Evolutionary conservation across 768 basidiomycete species (phyloP), one percentile per base, ranked within the genome.

Genomic region (Hysterangium stoloniferum): DNA sequence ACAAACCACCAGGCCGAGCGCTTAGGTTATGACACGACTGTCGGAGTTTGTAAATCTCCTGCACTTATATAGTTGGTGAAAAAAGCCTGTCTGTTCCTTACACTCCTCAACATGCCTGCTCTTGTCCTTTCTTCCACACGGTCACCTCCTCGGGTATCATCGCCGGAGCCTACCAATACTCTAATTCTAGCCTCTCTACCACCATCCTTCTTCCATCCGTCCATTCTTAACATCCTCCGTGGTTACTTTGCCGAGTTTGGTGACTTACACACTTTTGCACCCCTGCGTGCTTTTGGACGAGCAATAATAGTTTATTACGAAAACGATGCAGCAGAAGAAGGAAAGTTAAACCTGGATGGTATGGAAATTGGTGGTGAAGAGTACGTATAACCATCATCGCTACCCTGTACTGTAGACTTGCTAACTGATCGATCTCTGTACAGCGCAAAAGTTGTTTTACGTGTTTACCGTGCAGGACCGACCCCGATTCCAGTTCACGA

Each of bases 241-340:
- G 66, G 72, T 19, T 84, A 94, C 61, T 97, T 98, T 62, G 71
- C 70, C 3, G 61, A 72, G 2, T 93, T 84, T 57, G 95, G 96
- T 15, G 68, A 74, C 22, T 80, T 99, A n/a, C 82, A 86, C 59
- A 77, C 84, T 58, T 99, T 94, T 93, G 89, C 86, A 1, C 91
- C 92, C 3, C 66, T 98, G 4, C 78, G 76, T 17, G 82, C 80
- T 5, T 91, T 97, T 59, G 77, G 80, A 1, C 76, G 94, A 25
- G 83, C 92, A 28, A 78, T 97, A 50, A 66, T 95, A 19, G 89
- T 96, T 1, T 97, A 82, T 62, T 71, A 74, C 22, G 61, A 64
- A 11, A 80, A 81, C 15, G 75, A 77, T 17, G 70, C 77, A 35
- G 88, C 84, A 0, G 83, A 85, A 60, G 62, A 62, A 13, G 90